Base-by-base conservation (phyloP, 2,329 filamentous ascomycete genomes). In the Xylaria multiplex region DNA sequence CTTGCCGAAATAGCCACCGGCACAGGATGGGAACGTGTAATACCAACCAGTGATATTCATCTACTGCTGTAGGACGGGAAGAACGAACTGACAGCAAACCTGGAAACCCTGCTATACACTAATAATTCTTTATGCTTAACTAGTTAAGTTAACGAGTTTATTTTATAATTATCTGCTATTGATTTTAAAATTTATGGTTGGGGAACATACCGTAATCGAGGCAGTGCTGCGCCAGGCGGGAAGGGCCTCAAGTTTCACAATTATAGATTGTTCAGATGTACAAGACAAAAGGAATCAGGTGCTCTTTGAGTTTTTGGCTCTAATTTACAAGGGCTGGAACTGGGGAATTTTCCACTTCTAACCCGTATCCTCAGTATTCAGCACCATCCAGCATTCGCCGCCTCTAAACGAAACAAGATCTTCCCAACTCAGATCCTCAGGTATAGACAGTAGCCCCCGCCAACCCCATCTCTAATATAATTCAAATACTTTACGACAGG, bases 301-400 rank as follows among this genome's bases (percentile, higher is more conserved):
- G 83, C 82, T 86, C 83, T 86, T 86, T 69, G 68, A 70, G 83
- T 85, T 84, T 83, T 83, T 77, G 80, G 81, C 84, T 87, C 84
- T 86, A 87, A 85, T 86, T 88, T 88, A 87, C 85, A 87, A 81
- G 82, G 81, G 81, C 81, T 81, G 54, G 80, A 81, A 81, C 78
- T 79, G 81, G 81, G 79, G 77, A 79, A 79, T 77, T 66, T 78
- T 79, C 75, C 76, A 74, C 79, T 70, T 76, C 76, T 77, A 80
- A 78, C 78, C 80, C 78, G 75, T 79, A 67, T 81, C 79, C 80
- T 81, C 80, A 81, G 76, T 81, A 81, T 78, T 80, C 78, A 77
- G 81, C 82, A 82, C 80, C 80, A 79, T 77, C 79, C 78, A 75
- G 77, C 75, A 76, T 80, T 78, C 79, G 79, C 78, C 79, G 78